Conservation (phyloP, 306 rosid species). For the Trifolium pratense region DNA sequence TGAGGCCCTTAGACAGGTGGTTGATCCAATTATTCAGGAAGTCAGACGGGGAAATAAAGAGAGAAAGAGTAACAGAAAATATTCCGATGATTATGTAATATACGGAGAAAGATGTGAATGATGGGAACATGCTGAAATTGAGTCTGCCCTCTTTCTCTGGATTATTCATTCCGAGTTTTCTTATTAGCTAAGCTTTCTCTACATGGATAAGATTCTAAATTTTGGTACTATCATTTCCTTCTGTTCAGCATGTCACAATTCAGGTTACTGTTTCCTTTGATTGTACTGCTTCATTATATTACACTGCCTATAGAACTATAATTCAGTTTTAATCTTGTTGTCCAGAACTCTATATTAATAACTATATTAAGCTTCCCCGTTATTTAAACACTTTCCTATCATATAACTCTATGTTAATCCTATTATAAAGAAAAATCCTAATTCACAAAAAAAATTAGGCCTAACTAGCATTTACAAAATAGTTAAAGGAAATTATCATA, state of each 20-base stretch:
- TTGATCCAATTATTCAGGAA: background rate
- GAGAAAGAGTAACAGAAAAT: background rate
- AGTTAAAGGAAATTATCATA: background rate
- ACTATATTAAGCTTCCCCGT: too few species aligned
- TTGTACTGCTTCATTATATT: background rate
- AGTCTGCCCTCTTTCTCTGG: background rate
- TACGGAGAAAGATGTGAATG: background rate
- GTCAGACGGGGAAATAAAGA: background rate
- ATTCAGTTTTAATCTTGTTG: background rate
- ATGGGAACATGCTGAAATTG: background rate
- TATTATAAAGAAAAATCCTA: background rate
- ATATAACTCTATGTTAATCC: background rate
- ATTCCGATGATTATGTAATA: background rate
- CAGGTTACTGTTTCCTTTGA: background rate
- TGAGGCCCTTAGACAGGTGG: background rate
- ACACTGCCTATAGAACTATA: background rate
- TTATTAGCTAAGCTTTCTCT: background rate
- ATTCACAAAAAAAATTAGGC: background rate
- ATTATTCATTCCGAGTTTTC: background rate
- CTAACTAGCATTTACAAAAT: conserved; percentile 4
- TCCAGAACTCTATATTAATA: background rate
- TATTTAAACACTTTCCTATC: background rate
- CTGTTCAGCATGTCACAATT: background rate
- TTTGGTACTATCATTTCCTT: background rate
- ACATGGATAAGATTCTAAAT: background rate